phyloP scores from a whole-genome alignment of 2,329 filamentous ascomycete species.

The Sclerotinia sclerotiorum region DNA sequence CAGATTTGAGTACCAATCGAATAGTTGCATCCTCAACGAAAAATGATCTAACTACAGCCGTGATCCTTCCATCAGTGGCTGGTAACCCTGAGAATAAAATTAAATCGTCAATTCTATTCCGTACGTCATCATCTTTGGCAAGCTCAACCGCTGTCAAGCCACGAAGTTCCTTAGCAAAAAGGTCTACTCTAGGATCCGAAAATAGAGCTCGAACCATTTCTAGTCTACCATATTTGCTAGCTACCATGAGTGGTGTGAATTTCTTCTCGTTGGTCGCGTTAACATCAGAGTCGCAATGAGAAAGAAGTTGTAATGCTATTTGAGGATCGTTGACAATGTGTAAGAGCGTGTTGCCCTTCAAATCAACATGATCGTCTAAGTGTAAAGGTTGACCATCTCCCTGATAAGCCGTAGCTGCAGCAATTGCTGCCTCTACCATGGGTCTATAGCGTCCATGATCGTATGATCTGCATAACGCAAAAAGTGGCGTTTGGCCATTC shows the following conservation, averaged over 20 bases:
- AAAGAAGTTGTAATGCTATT: constrained; percentile 72
- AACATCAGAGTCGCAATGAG: constrained; percentile 88
- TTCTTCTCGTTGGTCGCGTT: constrained; percentile 94
- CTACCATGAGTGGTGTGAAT: constrained; percentile 96
- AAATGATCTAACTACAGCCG: constrained; percentile 89
- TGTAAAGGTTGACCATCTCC: constrained; percentile 78
- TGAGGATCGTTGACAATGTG: constrained; percentile 89
- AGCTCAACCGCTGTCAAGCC: constrained; percentile 93
- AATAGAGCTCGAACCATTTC: constrained; percentile 91
- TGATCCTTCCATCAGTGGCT: constrained; percentile 76
- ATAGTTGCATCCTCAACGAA: constrained; percentile 97
- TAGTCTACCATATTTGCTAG: constrained; percentile 94
- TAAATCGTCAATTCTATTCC: constrained; percentile 94
- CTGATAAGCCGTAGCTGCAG: constrained; percentile 72
- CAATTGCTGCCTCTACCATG: constrained; percentile 84
- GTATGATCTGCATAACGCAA: constrained; percentile 92
- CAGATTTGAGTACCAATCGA: constrained; percentile 90
- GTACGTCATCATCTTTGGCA: constrained; percentile 95
- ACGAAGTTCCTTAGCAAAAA: constrained; percentile 77
- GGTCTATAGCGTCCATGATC: constrained; percentile 82
- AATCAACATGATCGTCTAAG: constrained; percentile 88
- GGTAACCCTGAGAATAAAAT: constrained; percentile 75
- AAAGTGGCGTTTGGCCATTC: constrained; percentile 96
- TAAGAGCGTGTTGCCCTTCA: constrained; percentile 90
- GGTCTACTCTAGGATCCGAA: constrained; percentile 81